These are phyloP conservation scores for Acanthochlamys bracteata DNA, from an alignment of 106 monocot genomes.

Conservation along the genomic window DNA sequence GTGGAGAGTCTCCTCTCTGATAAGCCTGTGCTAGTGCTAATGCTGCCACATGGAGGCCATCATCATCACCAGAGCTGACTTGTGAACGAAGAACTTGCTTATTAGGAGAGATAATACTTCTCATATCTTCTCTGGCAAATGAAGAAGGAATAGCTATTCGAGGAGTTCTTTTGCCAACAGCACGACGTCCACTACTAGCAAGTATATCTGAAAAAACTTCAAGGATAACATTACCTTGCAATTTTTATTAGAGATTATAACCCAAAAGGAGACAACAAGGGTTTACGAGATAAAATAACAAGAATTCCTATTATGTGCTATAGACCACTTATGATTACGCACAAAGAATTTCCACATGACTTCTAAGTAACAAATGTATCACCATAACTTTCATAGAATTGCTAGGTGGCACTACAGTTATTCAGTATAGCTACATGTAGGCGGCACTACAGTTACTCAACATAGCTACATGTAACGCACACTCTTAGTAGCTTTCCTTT, in stretches of 20 bases:
- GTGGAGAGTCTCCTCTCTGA: slow-evolving; percentile 84
- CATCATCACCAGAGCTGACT: slow-evolving; percentile 53
- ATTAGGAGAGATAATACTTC: slow-evolving; percentile 23
- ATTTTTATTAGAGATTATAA: not conserved
- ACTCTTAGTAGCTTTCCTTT: too few species aligned
- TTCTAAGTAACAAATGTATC: too few species aligned
- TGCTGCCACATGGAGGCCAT: slow-evolving; percentile 90
- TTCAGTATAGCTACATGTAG: too few species aligned
- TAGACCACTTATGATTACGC: too few species aligned
- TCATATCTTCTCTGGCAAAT: slow-evolving; percentile 33
- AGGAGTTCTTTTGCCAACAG: slow-evolving; percentile 97
- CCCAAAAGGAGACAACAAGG: too few species aligned
- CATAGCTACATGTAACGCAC: too few species aligned
- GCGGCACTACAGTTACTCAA: too few species aligned
- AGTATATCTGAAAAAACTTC: slow-evolving; percentile 35
- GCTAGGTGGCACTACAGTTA: too few species aligned
- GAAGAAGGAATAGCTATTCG: slow-evolving; percentile 65
- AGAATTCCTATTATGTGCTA: too few species aligned
- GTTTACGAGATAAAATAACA: too few species aligned
- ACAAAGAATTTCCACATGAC: too few species aligned
- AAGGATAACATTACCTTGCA: not conserved
- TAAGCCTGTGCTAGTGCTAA: slow-evolving; percentile 85
- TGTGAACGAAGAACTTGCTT: slow-evolving; percentile 31
- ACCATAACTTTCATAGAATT: too few species aligned
- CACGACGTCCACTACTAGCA: slow-evolving; percentile 68